Evolutionary conservation across 305 asterid species (phyloP).

Genomic region (Rubia peregrina): DNA sequence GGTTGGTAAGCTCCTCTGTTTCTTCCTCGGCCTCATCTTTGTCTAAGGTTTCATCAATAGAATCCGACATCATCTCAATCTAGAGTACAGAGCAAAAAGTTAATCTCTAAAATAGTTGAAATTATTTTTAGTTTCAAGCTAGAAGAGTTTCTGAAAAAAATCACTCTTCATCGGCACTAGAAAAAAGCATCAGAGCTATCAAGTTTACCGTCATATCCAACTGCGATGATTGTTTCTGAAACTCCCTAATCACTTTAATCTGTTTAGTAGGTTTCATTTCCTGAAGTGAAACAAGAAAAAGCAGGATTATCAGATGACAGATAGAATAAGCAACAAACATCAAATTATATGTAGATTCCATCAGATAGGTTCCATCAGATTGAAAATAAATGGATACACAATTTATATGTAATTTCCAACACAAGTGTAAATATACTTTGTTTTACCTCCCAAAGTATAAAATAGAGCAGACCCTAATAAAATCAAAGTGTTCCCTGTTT

Average conservation of each 20-base stretch:
- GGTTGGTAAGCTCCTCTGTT: conserved; percentile 89
- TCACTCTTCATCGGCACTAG: not conserved
- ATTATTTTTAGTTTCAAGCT: not conserved
- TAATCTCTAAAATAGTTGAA: not conserved
- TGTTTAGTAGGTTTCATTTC: conserved; percentile 94
- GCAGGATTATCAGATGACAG: not conserved
- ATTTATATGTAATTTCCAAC: not conserved
- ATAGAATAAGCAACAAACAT: not conserved
- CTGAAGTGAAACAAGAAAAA: conserved; percentile 34
- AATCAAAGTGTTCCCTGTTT: not conserved
- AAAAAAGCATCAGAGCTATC: not conserved
- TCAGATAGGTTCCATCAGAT: not conserved
- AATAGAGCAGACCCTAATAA: not conserved
- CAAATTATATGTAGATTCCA: not conserved
- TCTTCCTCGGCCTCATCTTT: conserved; percentile 95
- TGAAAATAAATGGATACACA: not conserved
- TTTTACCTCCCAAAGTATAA: not conserved
- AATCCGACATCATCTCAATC: conserved; percentile 96
- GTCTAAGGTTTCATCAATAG: conserved; percentile 84
- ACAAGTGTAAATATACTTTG: not conserved
- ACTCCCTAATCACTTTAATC: conserved; percentile 72
- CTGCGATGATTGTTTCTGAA: conserved; percentile 89
- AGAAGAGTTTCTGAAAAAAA: not conserved
- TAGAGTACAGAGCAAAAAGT: conserved; percentile 23
- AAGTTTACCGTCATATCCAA: conserved; percentile 90